These are phyloP conservation scores for Yamadazyma membranifaciens DNA, from an alignment of 1,139 yeast genomes.

Conservation along the genomic window DNA sequence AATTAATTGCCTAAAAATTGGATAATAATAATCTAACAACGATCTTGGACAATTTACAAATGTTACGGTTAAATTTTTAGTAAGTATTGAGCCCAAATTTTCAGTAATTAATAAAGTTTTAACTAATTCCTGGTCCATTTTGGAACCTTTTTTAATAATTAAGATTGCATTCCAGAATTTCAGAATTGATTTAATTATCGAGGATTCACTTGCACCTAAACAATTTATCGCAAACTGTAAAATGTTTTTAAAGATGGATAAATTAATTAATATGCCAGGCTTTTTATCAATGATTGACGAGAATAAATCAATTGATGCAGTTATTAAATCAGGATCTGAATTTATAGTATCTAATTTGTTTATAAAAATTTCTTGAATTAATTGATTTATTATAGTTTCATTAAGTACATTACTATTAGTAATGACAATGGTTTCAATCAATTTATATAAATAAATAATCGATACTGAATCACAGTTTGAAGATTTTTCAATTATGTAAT, in stretches of 20 bases:
- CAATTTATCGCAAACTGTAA: conserved; percentile 44
- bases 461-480: conserved; percentile 27
- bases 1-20: conserved; percentile 52
- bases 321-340: conserved; percentile 54
- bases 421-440: conserved; percentile 41
- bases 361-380: conserved; percentile 31
- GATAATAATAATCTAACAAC: conserved; percentile 55
- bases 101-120: conserved; percentile 32
- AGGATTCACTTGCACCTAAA: conserved; percentile 58
- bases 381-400: conserved; percentile 25
- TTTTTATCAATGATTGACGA: conserved; percentile 45
- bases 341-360: conserved; percentile 35
- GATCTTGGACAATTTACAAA: conserved; percentile 57
- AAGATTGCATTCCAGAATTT: conserved; percentile 66
- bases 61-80: conserved; percentile 29
- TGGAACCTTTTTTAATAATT: conserved; percentile 50
- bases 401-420: conserved; percentile 29
- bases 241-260: conserved; percentile 32
- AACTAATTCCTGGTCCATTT: conserved; percentile 43
- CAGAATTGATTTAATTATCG: conserved; percentile 59
- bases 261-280: conserved; percentile 48
- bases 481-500: conserved; percentile 44
- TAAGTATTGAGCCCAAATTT: conserved; percentile 36
- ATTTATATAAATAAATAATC: conserved; percentile 37
- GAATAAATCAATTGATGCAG: conserved; percentile 41